Percentiles rank a stretch among this genome's conserved stretches.
phyloP scores from a whole-genome alignment of 768 basidiomycete genomes.

The Phlegmacium glaucopus region DNA sequence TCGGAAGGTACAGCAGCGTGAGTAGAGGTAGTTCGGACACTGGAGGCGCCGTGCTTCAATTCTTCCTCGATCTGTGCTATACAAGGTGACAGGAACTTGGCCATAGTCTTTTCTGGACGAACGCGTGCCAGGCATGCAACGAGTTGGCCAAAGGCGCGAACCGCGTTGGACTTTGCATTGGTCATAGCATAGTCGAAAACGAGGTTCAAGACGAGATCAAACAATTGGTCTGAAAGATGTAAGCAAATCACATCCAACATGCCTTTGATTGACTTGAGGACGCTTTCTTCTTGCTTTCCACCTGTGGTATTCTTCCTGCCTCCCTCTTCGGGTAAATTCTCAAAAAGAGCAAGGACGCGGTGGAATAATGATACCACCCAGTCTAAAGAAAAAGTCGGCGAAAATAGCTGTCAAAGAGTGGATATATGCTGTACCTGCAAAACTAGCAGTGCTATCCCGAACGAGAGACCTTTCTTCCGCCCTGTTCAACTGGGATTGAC shows the following conservation, averaged over 20 bases:
- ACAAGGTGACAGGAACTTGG: conserved; percentile 79
- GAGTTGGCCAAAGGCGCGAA: conserved; percentile 85
- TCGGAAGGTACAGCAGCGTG: conserved; percentile 76
- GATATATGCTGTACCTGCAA: conserved; percentile 50
- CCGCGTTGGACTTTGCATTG: conserved; percentile 88
- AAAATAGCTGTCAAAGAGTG: neutral
- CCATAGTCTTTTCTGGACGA: conserved; percentile 70
- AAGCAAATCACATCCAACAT: conserved; percentile 80
- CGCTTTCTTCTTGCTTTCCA: conserved; percentile 76
- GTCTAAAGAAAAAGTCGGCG: conserved; percentile 37
- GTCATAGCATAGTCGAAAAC: conserved; percentile 86
- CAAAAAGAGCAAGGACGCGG: conserved; percentile 77
- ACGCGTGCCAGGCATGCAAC: conserved; percentile 81
- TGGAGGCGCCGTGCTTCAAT: conserved; percentile 86
- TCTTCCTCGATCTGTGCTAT: conserved; percentile 77
- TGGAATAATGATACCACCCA: conserved; percentile 80
- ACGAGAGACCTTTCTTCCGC: conserved; percentile 72
- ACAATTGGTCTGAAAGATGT: conserved; percentile 74
- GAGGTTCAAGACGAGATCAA: conserved; percentile 81
- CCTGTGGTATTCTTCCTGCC: conserved; percentile 83
- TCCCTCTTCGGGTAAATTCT: conserved; percentile 94
- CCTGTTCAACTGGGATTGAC: conserved; percentile 41
- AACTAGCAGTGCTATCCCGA: conserved; percentile 73
- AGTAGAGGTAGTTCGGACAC: conserved; percentile 74
- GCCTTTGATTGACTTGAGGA: conserved; percentile 75